phyloP scores from a whole-genome alignment of 2,329 filamentous ascomycete species.

The Colletotrichum sp. region DNA sequence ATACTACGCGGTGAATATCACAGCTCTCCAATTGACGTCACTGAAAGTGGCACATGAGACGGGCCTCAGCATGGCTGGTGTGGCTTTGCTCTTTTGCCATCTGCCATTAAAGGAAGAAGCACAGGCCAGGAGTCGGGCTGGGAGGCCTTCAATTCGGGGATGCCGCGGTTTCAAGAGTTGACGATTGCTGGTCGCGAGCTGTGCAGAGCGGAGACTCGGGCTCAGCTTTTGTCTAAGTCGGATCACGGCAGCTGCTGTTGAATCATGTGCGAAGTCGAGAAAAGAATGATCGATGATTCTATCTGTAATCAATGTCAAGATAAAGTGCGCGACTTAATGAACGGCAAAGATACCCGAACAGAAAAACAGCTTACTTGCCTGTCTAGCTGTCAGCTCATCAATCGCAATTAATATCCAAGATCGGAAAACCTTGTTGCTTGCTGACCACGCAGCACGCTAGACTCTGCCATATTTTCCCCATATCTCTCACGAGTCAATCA shows the following conservation, averaged over 20 bases:
- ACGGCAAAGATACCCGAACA: neutral
- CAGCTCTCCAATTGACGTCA: neutral
- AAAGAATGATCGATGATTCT: neutral
- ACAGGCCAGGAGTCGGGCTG: neutral
- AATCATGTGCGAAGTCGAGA: neutral
- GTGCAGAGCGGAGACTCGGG: neutral
- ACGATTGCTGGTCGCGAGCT: neutral
- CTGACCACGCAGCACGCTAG: neutral
- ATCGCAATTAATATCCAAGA: neutral
- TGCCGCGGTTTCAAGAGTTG: neutral
- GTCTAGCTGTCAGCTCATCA: neutral
- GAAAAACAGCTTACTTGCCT: rapidly evolving
- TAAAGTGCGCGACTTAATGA: neutral
- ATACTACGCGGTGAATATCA: neutral
- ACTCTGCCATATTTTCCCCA: neutral
- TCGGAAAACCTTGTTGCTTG: neutral
- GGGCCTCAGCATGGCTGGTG: neutral
- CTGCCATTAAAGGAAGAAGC: neutral
- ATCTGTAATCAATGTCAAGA: neutral
- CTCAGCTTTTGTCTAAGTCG: neutral
- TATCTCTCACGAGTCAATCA: neutral
- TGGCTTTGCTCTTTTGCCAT: neutral
- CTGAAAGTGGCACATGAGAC: neutral
- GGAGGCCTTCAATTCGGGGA: neutral
- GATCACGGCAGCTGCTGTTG: neutral